Conservation (phyloP, 148 eudicot species). For the Rhododendron simsii region DNA sequence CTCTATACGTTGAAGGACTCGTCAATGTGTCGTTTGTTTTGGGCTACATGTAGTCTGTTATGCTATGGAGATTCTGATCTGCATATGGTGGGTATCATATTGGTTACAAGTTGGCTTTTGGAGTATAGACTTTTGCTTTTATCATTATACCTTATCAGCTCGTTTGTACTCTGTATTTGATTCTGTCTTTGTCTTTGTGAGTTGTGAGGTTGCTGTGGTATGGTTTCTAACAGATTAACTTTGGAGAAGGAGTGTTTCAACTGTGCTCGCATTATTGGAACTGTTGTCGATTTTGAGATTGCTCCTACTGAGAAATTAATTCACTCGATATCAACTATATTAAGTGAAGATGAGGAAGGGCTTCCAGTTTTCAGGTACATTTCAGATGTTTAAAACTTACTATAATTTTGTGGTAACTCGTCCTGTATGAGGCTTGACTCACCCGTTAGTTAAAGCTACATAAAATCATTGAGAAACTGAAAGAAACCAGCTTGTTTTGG, state of each 20-base stretch:
- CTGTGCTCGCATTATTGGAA: constrained; percentile 60
- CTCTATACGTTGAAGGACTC: constrained; percentile 83
- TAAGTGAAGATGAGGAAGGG: constrained; percentile 51
- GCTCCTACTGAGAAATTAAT: constrained; percentile 66
- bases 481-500: not conserved
- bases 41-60: constrained; percentile 63
- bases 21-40: constrained; percentile 51
- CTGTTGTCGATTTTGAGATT: constrained; percentile 47
- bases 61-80: constrained; percentile 68
- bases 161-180: not conserved
- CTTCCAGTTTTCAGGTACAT: constrained; percentile 63
- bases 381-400: not conserved
- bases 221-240: constrained; percentile 16
- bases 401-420: constrained; percentile 9
- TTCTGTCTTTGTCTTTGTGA: constrained; percentile 11
- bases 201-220: constrained; percentile 5
- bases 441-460: not conserved
- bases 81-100: constrained; percentile 63
- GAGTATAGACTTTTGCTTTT: not conserved
- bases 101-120: constrained; percentile 6
- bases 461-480: not conserved
- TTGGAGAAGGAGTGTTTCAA: constrained; percentile 92
- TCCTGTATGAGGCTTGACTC: not conserved
- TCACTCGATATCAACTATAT: constrained; percentile 42
- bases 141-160: not conserved